phyloP scores from a whole-genome alignment of 2,329 filamentous ascomycete genomes.

The Emmonsia crescens region DNA sequence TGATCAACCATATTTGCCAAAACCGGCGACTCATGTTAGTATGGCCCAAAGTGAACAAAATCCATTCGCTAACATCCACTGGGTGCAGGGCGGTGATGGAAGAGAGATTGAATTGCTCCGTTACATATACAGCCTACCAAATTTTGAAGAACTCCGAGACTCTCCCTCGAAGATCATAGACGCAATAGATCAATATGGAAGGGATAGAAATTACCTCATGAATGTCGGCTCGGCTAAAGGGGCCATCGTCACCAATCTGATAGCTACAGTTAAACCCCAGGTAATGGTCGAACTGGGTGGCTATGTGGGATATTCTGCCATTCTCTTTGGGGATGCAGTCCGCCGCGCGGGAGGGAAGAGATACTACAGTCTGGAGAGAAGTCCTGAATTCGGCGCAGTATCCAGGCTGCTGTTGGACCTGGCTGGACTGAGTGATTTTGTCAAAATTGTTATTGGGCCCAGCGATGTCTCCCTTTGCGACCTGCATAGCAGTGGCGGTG shows the following conservation, averaged over 20 bases:
- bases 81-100: conserved; percentile 53
- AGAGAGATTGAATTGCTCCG: conserved; percentile 63
- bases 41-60: background rate
- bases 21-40: background rate
- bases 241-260: conserved; percentile 57
- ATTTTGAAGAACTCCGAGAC: conserved; percentile 52
- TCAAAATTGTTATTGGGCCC: conserved; percentile 59
- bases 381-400: conserved; percentile 62
- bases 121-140: conserved; percentile 52
- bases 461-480: conserved; percentile 55
- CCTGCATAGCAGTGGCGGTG: conserved; percentile 42
- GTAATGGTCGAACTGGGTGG: conserved; percentile 70
- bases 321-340: conserved; percentile 60
- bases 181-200: conserved; percentile 59
- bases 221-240: conserved; percentile 70
- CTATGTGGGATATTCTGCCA: conserved; percentile 71
- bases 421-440: conserved; percentile 59
- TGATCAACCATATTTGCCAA: background rate
- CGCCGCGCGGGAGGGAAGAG: conserved; percentile 51
- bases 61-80: background rate
- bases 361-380: conserved; percentile 64
- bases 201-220: conserved; percentile 62
- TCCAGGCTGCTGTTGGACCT: conserved; percentile 59
- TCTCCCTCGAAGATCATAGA: conserved; percentile 54
- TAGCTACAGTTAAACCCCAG: conserved; percentile 53